Conservation (phyloP, 1,139 yeast species). For the Diutina neorugosa region DNA sequence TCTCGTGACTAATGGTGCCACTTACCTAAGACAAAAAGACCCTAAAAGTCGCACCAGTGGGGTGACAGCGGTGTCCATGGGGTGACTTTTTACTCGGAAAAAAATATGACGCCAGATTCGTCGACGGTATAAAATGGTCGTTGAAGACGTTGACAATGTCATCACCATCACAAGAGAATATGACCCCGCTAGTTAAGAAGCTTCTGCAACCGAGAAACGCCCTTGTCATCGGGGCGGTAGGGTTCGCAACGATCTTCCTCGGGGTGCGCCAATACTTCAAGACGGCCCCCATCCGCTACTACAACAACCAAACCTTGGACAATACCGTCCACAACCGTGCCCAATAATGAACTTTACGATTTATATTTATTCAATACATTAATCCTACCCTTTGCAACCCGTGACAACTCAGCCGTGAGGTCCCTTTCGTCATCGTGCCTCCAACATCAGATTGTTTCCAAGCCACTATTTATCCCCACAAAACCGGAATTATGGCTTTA, state of each 20-base stretch:
- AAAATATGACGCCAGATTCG: not conserved
- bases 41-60: no score
- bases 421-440: no score
- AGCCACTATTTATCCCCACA: no score
- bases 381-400: no score
- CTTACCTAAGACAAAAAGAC: not conserved
- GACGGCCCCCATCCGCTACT: not conserved
- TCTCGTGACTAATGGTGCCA: not conserved
- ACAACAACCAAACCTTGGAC: not conserved
- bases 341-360: not conserved
- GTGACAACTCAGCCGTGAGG: no score
- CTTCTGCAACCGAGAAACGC: conserved; percentile 1
- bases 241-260: not conserved
- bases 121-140: not conserved
- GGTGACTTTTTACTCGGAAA: not conserved
- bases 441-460: no score
- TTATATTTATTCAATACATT: not conserved
- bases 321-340: not conserved
- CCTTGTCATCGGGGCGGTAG: not conserved
- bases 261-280: not conserved
- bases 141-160: no score
- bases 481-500: no score
- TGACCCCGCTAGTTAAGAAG: not conserved
- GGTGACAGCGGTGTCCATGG: not conserved
- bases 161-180: not conserved